phyloP scores from a whole-genome alignment of 805 yeast genomes.

The Lipomyces spencermartinsiae region DNA sequence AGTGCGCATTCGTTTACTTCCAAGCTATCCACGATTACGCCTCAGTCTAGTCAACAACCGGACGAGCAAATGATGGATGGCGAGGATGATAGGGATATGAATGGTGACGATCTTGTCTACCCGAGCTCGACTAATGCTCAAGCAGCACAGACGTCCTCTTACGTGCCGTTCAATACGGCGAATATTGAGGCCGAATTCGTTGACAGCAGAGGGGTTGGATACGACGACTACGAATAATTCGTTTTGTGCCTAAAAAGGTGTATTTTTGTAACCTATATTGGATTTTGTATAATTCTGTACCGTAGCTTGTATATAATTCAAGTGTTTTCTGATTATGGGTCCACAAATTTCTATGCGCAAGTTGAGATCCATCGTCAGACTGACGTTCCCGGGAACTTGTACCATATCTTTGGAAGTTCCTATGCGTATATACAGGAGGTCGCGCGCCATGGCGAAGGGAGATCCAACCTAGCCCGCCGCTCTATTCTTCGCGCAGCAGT shows the following conservation, averaged over 20 bases:
- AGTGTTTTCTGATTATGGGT: neutral
- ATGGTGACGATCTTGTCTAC: neutral
- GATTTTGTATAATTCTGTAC: neutral
- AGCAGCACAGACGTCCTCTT: neutral
- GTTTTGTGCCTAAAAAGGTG: neutral
- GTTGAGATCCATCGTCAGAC: no score
- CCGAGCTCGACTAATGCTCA: neutral
- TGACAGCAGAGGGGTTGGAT: constrained; percentile 2
- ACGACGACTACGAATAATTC: constrained; percentile 3
- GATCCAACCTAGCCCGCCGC: no score
- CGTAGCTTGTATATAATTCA: neutral
- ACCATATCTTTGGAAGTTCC: no score
- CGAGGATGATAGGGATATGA: neutral
- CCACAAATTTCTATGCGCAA: no score
- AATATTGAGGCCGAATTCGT: constrained; percentile 1
- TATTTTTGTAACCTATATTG: neutral
- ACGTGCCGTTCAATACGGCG: neutral
- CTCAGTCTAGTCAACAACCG: neutral
- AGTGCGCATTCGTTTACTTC: neutral
- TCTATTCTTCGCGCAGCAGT: no score
- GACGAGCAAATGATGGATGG: constrained; percentile 8
- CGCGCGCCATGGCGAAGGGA: no score
- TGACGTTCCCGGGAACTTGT: no score
- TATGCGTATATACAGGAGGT: no score
- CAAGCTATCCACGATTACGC: neutral